Evolutionary conservation across 164 flowering plant genomes (phyloP).

Genomic region (Aristolochia californica): DNA sequence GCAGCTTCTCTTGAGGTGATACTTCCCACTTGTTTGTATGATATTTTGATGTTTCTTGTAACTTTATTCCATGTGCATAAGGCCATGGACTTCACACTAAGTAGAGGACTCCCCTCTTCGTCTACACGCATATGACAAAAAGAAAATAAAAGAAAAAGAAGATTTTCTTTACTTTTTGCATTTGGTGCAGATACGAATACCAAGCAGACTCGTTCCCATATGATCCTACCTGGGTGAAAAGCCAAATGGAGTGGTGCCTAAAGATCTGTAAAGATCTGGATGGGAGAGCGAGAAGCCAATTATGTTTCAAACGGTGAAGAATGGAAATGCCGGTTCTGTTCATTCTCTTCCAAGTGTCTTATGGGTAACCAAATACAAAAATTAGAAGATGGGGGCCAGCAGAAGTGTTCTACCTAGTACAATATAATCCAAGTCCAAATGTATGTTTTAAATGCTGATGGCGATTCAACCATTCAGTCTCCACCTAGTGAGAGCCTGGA

Average conservation of each 20-base stretch:
- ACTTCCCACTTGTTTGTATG: too few species aligned
- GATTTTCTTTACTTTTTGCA: neutral
- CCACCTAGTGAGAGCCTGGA: too few species aligned
- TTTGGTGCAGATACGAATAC: slow-evolving; percentile 39
- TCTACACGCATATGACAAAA: neutral
- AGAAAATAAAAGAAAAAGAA: neutral
- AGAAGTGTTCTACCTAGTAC: too few species aligned
- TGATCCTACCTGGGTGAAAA: slow-evolving; percentile 48
- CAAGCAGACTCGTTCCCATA: slow-evolving; percentile 52
- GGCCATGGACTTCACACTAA: too few species aligned
- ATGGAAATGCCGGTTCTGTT: slow-evolving; percentile 73
- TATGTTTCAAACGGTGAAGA: slow-evolving; percentile 49
- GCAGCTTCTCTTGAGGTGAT: slow-evolving; percentile 63
- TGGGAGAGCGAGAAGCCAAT: slow-evolving; percentile 50
- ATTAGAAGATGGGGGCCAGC: too few species aligned
- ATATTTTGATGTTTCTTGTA: too few species aligned
- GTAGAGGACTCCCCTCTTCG: neutral
- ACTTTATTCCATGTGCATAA: too few species aligned
- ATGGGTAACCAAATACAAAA: neutral
- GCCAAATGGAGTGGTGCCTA: slow-evolving; percentile 29
- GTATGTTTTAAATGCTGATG: too few species aligned
- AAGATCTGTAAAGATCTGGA: slow-evolving; percentile 81
- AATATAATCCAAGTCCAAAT: too few species aligned
- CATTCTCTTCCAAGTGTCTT: slow-evolving; percentile 38
- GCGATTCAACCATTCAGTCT: too few species aligned